A percentile compares a stretch with the other conserved stretches of the same genome.
These are phyloP conservation scores for Trichoderma asperellum DNA, from an alignment of 2,329 filamentous ascomycete genomes.

Conservation along the genomic window DNA sequence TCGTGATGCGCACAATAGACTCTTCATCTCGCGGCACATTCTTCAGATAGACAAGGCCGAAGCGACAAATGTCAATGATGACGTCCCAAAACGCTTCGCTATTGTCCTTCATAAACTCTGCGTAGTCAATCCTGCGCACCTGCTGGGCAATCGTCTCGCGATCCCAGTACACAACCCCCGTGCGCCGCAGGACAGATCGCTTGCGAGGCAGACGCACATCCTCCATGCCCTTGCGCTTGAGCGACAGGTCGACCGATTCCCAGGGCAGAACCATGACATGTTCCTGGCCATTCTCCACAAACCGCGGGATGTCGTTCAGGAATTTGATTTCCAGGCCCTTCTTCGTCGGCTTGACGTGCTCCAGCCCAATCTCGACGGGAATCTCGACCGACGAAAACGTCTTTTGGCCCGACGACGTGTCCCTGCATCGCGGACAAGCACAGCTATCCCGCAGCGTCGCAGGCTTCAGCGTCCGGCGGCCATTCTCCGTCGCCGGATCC, in stretches of 20 bases:
- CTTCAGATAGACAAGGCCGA: constrained; percentile 77
- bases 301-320: constrained; percentile 50
- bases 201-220: constrained; percentile 35
- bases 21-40: constrained; percentile 70
- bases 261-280: constrained; percentile 39
- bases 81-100: constrained; percentile 59
- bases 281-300: constrained; percentile 40
- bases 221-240: constrained; percentile 35
- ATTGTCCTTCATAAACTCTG: constrained; percentile 70
- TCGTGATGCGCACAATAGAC: constrained; percentile 69
- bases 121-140: constrained; percentile 67
- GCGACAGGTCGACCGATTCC: constrained; percentile 43
- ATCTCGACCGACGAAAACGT: constrained; percentile 52
- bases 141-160: constrained; percentile 41
- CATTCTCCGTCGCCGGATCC: constrained; percentile 32
- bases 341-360: constrained; percentile 37
- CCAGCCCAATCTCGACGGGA: constrained; percentile 41
- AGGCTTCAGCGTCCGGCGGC: constrained; percentile 36
- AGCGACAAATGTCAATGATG: constrained; percentile 63
- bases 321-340: constrained; percentile 63
- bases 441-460: constrained; percentile 58
- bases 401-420: constrained; percentile 63
- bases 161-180: constrained; percentile 50
- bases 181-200: constrained; percentile 39
- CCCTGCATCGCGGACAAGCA: constrained; percentile 56